Conservation (phyloP, 306 rosid species). For the Cicer pinnatifidum region DNA sequence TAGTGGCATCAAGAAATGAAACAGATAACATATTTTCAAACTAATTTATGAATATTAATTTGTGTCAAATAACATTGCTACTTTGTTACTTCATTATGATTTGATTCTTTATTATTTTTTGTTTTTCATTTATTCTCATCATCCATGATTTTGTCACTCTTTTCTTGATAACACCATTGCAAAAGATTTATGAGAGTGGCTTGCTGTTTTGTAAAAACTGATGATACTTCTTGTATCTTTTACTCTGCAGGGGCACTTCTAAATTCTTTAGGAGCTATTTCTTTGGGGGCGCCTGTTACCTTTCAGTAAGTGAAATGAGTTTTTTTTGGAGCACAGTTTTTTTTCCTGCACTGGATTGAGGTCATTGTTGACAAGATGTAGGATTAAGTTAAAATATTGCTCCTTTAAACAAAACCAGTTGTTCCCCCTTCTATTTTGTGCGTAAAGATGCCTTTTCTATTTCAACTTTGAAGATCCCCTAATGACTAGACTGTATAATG, state of each 20-base stretch:
- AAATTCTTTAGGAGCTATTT: constrained; percentile 78
- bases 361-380: constrained; percentile 48
- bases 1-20: not conserved
- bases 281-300: constrained; percentile 85
- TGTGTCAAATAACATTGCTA: not conserved
- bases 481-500: constrained; percentile 30
- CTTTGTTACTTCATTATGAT: not conserved
- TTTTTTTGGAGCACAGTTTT: constrained; percentile 38
- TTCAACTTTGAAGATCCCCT: constrained; percentile 21
- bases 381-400: constrained; percentile 7
- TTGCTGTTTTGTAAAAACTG: not conserved
- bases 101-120: not conserved
- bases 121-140: not conserved
- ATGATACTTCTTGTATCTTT: constrained; percentile 21
- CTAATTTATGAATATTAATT: not conserved
- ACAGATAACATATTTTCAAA: not conserved
- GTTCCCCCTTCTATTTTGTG: constrained; percentile 2
- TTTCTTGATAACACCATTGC: not conserved
- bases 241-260: constrained; percentile 70
- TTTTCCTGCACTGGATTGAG: constrained; percentile 24
- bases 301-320: constrained; percentile 68
- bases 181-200: not conserved
- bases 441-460: not conserved
- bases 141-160: not conserved
- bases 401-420: constrained; percentile 26